Base-by-base conservation (phyloP, 345 rosid species). In the Rhizophora mangle region DNA sequence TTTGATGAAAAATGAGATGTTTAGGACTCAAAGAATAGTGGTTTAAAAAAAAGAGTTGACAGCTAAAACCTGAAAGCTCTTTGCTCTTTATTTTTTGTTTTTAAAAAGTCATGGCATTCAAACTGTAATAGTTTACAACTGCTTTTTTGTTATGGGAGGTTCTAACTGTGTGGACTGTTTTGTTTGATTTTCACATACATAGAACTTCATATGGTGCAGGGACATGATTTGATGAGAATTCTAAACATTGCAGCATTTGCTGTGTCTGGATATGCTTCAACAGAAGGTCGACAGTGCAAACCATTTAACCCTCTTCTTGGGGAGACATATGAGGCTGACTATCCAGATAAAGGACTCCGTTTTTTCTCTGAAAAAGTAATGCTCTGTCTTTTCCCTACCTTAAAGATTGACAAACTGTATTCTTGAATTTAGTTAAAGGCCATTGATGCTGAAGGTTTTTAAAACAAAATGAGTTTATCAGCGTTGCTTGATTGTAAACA, bases 231-330 rank as follows among this genome's bases (percentile, higher is more conserved):
- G 85, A 96, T 90, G 98, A 90, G 96, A 80, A 86, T 96, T 80
- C 80, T 92, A 71, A 85, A 92, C 72, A 79, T 92, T 68, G 99
- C 97, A 62, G 99, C 99, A 6, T 96, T 92, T 86, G 99, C 98
- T 80, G 97, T 96, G 68, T 96, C 99, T 74, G 97, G 98, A 59
- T 96, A 96, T 82, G 92, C 99, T 58, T 96, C 97, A 65, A 95
- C 99, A 18, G 97, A 92, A 85, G 99, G 99, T 49, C 82, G 98
- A 72, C 98, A 95, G 72, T 95, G 99, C 79, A 95, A 95, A 67
- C 97, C 99, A 60, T 95, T 95, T 77, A 95, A 95, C 76, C 99
- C 99, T 75, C 90, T 96, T 20, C 96, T 96, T 52, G 98, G 99
- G 6, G 98, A 96, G 82, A 96, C 99, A 34, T 96, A 92, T 51